Evolutionary conservation across 2,329 filamentous ascomycete genomes (phyloP).

Genomic region (Talaromyces sp.): DNA sequence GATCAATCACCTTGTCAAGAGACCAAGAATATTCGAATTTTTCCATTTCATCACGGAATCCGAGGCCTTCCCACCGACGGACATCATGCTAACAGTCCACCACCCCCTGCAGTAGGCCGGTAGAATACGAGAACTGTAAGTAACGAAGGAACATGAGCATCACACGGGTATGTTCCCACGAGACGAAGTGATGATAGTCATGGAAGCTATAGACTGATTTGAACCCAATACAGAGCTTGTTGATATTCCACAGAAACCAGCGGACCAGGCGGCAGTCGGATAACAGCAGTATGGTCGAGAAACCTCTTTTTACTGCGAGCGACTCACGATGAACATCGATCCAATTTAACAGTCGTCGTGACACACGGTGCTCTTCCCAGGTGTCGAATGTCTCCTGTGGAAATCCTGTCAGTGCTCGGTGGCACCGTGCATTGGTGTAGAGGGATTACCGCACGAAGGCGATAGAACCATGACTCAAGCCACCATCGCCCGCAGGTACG

Average conservation of each 20-base stretch:
- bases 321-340: not conserved
- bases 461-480: not conserved
- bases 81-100: not conserved
- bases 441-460: not conserved
- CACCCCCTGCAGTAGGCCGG: not conserved
- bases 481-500: not conserved
- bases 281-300: not conserved
- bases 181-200: not conserved
- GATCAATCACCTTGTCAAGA: not conserved
- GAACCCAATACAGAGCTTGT: no score
- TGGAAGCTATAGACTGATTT: not conserved
- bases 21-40: not conserved
- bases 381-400: not conserved
- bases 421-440: not conserved
- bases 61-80: not conserved
- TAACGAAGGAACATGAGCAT: not conserved
- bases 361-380: not conserved
- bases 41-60: not conserved
- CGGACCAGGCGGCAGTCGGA: not conserved
- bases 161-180: not conserved
- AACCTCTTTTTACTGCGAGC: not conserved
- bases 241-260: not conserved
- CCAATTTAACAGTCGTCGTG: not conserved
- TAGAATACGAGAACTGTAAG: not conserved
- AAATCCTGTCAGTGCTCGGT: not conserved